Evolutionary conservation across 129 eudicot genomes (phyloP).

Genomic region (Deinandra increscens): DNA sequence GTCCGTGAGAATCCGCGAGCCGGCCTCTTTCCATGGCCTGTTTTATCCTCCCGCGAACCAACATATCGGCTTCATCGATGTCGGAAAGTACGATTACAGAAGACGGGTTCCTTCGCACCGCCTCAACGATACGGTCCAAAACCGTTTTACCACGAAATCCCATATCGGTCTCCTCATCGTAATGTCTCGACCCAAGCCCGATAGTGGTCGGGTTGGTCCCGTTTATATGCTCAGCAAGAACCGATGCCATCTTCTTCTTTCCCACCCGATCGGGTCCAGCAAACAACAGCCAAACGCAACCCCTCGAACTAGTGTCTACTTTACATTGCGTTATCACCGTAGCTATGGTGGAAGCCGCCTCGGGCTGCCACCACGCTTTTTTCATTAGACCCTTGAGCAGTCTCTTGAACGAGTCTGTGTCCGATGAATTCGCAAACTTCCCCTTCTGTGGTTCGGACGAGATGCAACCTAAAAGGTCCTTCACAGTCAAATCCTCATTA

Average conservation of each 20-base stretch:
- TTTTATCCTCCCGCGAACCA: slow-evolving; percentile 71
- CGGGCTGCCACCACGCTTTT: slow-evolving; percentile 96
- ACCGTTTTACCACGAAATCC: slow-evolving; percentile 80
- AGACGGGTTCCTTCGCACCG: slow-evolving; percentile 71
- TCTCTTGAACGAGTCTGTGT: slow-evolving; percentile 77
- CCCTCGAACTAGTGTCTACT: slow-evolving; percentile 49
- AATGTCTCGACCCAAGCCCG: slow-evolving; percentile 62
- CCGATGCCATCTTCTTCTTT: slow-evolving; percentile 85
- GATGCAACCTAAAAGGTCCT: slow-evolving; percentile 78
- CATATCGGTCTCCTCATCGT: slow-evolving; percentile 54
- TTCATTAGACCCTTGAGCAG: slow-evolving; percentile 89
- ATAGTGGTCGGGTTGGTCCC: slow-evolving; percentile 61
- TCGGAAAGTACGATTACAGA: slow-evolving; percentile 81
- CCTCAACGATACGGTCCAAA: slow-evolving; percentile 76
- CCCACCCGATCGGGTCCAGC: slow-evolving; percentile 86
- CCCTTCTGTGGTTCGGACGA: slow-evolving; percentile 59
- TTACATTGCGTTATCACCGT: slow-evolving; percentile 70
- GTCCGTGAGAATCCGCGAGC: slow-evolving; percentile 81
- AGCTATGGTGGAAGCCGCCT: slow-evolving; percentile 86
- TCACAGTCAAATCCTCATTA: slow-evolving; percentile 38
- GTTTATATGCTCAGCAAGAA: slow-evolving; percentile 64
- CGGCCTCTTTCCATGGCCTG: slow-evolving; percentile 88
- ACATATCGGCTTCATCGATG: slow-evolving; percentile 76
- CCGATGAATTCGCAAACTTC: slow-evolving; percentile 55
- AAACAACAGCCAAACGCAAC: slow-evolving; percentile 76